phyloP scores from a whole-genome alignment of 139 green algal species.

The Coelastrella sp. region DNA sequence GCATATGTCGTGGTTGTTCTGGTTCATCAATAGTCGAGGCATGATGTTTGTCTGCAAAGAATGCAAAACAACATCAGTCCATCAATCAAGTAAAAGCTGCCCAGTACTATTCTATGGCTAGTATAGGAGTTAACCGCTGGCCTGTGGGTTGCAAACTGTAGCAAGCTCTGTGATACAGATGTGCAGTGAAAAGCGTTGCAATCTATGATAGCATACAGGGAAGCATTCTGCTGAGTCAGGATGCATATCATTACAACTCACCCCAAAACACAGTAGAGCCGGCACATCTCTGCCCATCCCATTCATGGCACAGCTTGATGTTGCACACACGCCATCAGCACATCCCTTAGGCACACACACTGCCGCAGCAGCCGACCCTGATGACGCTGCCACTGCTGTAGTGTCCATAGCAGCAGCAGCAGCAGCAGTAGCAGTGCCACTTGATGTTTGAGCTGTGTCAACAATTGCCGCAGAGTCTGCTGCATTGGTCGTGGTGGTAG shows the following conservation, averaged over 20 bases:
- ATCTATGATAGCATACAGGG: too few species aligned
- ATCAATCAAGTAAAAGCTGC: neutral
- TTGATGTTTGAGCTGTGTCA: too few species aligned
- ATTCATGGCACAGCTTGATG: constrained; percentile 26
- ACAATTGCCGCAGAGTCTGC: too few species aligned
- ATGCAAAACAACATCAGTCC: neutral
- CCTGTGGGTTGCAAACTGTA: too few species aligned
- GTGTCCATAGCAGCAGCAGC: neutral
- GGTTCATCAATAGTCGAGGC: neutral
- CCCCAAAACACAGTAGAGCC: constrained; percentile 32
- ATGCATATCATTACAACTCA: neutral
- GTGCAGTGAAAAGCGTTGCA: too few species aligned
- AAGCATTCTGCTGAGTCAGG: too few species aligned
- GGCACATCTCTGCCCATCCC: constrained; percentile 27
- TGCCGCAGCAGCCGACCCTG: neutral
- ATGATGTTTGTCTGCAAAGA: constrained; percentile 35
- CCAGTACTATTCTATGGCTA: neutral
- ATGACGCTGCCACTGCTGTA: neutral
- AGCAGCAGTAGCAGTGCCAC: too few species aligned
- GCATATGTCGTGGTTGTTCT: neutral
- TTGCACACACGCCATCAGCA: neutral
- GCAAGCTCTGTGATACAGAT: too few species aligned
- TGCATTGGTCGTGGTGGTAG: too few species aligned
- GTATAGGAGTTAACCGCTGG: too few species aligned
- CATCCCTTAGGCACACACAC: neutral